A percentile compares a stretch with the other conserved stretches of the same genome.
These are phyloP conservation scores for Annulohypoxylon nitens DNA, from an alignment of 495 filamentous ascomycete genomes.

Conservation along the genomic window DNA sequence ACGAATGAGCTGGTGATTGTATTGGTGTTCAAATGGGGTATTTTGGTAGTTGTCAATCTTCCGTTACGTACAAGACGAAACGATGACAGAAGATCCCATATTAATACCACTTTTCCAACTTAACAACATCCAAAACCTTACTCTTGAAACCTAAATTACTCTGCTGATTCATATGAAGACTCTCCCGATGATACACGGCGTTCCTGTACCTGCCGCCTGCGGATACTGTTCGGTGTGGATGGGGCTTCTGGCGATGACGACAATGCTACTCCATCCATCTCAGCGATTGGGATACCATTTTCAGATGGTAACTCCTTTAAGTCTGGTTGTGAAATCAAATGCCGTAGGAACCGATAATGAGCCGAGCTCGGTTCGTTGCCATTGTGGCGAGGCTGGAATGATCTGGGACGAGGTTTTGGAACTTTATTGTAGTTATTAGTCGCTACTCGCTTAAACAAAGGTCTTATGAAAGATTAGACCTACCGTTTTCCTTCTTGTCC, in stretches of 20 bases:
- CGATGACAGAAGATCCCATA: too few relatives aligned
- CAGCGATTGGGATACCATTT: not conserved
- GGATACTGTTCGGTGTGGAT: not conserved
- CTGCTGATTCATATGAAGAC: not conserved
- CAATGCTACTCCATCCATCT: not conserved
- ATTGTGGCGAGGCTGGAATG: not conserved
- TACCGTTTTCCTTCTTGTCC: not conserved
- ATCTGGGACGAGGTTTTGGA: not conserved
- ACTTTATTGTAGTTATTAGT: not conserved
- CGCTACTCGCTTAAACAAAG: not conserved
- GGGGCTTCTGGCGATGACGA: not conserved
- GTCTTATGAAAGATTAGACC: not conserved
- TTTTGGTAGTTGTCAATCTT: too few relatives aligned
- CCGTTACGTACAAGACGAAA: too few relatives aligned
- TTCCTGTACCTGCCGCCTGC: not conserved
- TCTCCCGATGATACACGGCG: not conserved
- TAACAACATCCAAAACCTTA: not conserved
- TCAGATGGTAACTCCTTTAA: not conserved
- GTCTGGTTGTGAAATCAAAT: not conserved
- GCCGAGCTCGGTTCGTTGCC: not conserved
- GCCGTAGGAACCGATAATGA: not conserved
- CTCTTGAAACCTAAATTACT: not conserved
- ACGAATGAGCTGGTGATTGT: not conserved
- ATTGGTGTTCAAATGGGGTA: not conserved
- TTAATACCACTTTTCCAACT: too few relatives aligned